Conservation (phyloP, 208 protist genomes). For the Porcisia deanei region DNA sequence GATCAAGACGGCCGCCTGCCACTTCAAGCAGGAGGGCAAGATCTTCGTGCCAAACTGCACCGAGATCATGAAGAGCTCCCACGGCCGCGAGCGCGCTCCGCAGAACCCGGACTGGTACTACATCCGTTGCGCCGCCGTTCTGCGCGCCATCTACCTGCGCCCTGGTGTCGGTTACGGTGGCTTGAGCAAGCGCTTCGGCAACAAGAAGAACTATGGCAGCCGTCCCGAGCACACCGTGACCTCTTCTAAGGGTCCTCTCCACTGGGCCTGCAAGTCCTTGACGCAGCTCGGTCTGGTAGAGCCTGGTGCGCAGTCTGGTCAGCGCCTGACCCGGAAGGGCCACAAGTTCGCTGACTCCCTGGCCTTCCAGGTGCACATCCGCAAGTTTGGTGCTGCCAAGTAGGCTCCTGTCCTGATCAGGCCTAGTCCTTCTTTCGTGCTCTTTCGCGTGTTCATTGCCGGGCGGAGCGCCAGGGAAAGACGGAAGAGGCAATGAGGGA, state of each 20-base stretch:
- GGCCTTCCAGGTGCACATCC: constrained; percentile 51
- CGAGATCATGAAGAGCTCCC: constrained; percentile 97
- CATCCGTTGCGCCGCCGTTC: constrained; percentile 96
- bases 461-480: not conserved
- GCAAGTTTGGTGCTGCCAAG: constrained; percentile 10
- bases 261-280: constrained; percentile 95
- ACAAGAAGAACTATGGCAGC: constrained; percentile 90
- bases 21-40: constrained; percentile 97
- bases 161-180: constrained; percentile 93
- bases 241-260: constrained; percentile 88
- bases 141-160: constrained; percentile 97
- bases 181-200: constrained; percentile 94
- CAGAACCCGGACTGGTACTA: constrained; percentile 99
- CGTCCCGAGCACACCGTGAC: constrained; percentile 87
- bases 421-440: not conserved
- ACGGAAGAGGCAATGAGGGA: not conserved
- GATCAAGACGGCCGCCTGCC: constrained; percentile 93
- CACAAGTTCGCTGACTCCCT: constrained; percentile 96
- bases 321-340: constrained; percentile 93
- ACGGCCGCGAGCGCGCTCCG: constrained; percentile 96
- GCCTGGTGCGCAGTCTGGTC: constrained; percentile 78
- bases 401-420: not conserved
- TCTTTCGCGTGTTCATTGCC: not conserved
- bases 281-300: constrained; percentile 93
- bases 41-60: constrained; percentile 95